Percentiles rank a stretch among this genome's conserved stretches.
phyloP scores from a whole-genome alignment of 768 basidiomycete genomes.

The Mycena amicta region DNA sequence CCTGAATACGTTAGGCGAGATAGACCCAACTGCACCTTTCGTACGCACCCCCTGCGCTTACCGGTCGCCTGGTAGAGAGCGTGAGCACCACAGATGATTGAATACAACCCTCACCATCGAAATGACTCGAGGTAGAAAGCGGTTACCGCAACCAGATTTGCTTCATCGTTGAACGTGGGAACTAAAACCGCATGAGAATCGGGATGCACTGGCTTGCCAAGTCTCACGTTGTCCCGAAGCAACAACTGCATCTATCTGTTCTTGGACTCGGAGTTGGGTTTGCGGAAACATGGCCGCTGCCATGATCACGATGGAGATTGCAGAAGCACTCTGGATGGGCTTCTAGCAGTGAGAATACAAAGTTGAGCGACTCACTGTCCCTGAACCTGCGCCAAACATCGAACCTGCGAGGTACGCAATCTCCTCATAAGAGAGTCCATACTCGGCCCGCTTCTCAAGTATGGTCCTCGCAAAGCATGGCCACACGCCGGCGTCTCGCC shows the following conservation, averaged over 20 bases:
- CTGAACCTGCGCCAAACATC: conserved; percentile 69
- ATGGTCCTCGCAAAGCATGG: conserved; percentile 61
- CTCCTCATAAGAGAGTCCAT: conserved; percentile 58
- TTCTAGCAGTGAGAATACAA: neutral
- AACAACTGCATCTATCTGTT: conserved; percentile 55
- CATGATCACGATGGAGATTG: conserved; percentile 57
- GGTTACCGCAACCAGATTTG: conserved; percentile 45
- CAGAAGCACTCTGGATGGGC: conserved; percentile 48
- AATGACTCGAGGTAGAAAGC: conserved; percentile 55
- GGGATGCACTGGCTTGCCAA: neutral
- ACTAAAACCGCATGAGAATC: conserved; percentile 22
- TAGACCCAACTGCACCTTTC: neutral
- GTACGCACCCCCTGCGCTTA: conserved; percentile 45
- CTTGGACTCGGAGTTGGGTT: conserved; percentile 52
- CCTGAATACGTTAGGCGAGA: conserved; percentile 29
- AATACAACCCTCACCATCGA: conserved; percentile 36
- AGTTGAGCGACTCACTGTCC: conserved; percentile 47
- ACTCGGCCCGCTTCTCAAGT: conserved; percentile 54
- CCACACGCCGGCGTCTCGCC: conserved; percentile 35
- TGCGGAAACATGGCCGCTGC: conserved; percentile 59
- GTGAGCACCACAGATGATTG: neutral
- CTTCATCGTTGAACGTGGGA: conserved; percentile 43
- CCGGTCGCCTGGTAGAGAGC: conserved; percentile 50
- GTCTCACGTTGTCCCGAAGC: conserved; percentile 45
- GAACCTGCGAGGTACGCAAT: conserved; percentile 64